Base-by-base conservation (phyloP, 805 yeast genomes). In the Grigorovia humatica region DNA sequence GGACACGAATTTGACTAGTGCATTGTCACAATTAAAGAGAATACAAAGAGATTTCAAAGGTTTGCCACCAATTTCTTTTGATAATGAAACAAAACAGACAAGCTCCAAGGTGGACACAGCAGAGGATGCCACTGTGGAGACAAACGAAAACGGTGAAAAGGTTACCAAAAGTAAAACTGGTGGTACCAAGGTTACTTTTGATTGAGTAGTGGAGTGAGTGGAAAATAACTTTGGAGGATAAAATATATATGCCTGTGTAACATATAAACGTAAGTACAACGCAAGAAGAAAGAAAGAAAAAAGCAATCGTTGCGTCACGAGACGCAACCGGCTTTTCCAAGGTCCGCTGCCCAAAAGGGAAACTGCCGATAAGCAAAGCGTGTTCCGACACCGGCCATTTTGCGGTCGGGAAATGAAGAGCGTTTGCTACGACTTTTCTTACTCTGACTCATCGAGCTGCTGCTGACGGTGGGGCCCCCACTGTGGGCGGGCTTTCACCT, bases 11-110 rank as follows among this genome's bases (percentile, higher is more conserved):
- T 60, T 68, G 48, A 45, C 65, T 49, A 51, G 65, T 20, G 64
- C 72, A 5, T 27, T 73, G 11, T 62, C 85, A 52, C 95, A 86
- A 70, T 72, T 87, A 59, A 77, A 74, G 59, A 76, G 95, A 64
- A 72, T 85, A 43, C 91, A 83, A 63, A 77, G 95, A 68, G 88
- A 84, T 56, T 77, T 86, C 57, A 74, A 88, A 57, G 95, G 95
- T 1, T 74, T 87, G 52, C 91, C 95, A 9, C 95, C 95, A 9
- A 23, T 51, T 4, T 41, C 49, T 17, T 38, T 49, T 15, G 20
- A 49, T 15, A 43, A 45, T 11, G 30, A 49, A 27, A 30, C 44
- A n/a, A 43, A 45, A 6, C 41, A 30, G 9, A 43, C 29, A 4
- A 43, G 48, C 13, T n/a, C 51, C 19, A 47, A 46, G 3, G 15